phyloP scores from a whole-genome alignment of 1,139 yeast genomes.

The Candida buenavistaensis region DNA sequence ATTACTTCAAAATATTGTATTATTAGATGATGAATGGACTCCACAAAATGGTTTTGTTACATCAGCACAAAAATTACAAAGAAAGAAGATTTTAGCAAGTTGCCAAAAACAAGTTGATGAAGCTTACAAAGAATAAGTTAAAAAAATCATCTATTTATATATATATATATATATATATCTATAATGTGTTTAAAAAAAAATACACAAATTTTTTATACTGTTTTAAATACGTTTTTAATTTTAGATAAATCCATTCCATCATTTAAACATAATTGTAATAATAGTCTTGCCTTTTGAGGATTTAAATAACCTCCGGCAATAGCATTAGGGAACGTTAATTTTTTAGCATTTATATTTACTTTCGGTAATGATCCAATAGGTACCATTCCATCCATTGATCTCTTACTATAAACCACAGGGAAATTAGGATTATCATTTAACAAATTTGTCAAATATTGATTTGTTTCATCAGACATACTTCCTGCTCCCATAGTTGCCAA shows the following conservation, averaged over 20 bases:
- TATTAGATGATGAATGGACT: constrained; percentile 94
- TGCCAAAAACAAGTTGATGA: constrained; percentile 59
- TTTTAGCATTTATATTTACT: constrained; percentile 19
- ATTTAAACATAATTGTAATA: constrained; percentile 58
- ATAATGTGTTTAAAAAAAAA: neutral
- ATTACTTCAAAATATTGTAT: constrained; percentile 72
- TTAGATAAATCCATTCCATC: constrained; percentile 38
- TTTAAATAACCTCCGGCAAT: constrained; percentile 67
- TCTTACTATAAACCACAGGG: constrained; percentile 63
- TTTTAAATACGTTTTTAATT: constrained; percentile 49
- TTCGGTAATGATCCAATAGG: constrained; percentile 46
- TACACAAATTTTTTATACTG: constrained; percentile 28
- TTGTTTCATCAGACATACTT: constrained; percentile 54
- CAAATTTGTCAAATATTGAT: constrained; percentile 36
- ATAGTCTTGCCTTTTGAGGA: constrained; percentile 65
- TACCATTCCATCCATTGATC: constrained; percentile 53
- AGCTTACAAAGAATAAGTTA: constrained; percentile 37
- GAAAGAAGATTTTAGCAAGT: constrained; percentile 81
- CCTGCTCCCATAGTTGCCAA: constrained; percentile 77
- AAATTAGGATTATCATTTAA: constrained; percentile 27
- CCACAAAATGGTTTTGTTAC: constrained; percentile 94
- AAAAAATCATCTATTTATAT: neutral
- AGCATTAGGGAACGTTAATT: constrained; percentile 23
- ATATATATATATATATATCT: neutral
- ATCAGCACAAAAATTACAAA: constrained; percentile 93